Evolutionary conservation across 805 yeast genomes (phyloP), one percentile per base, ranked within the genome.

Genomic region (Nakazawaea molendinolei): DNA sequence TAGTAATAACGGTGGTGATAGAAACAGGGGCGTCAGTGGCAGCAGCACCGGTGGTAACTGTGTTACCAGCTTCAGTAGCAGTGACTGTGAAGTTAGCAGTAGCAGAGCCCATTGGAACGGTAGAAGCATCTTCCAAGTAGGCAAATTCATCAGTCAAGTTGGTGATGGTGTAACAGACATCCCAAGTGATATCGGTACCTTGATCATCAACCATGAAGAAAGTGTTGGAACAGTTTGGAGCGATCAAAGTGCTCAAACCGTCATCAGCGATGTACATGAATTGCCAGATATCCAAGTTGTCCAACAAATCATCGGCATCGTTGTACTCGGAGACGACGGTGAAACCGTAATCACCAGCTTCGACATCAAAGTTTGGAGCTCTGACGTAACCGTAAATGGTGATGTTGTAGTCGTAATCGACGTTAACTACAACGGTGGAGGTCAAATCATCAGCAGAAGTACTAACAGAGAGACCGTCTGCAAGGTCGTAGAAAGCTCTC

Each of bases 161-260:
- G 14, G 14, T 17, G 23, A 32, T 28, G 6, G 33, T 19, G 26
- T 38, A 32, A 33, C 40, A 38, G 12, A 24, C 24, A 28, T 38
- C 40, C 28, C 30, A 38, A 14, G 25, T 23, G 8, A 35, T 18
- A 5, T 23, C 14, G 9, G 10, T 17, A 18, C 20, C 24, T 10
- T 19, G 10, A 15, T 28, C 34, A 9, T 21, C 16, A 30, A 38
- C 27, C 30, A 38, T 14, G 25, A 26, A 22, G 23, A 38, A 38
- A 18, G 26, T 9, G 23, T 38, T 38, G 3, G 26, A 9, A 38
- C 40, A 38, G 21, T 38, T 34, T n/a, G 40, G 40, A 12, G 40
- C 33, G 13, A 38, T 18, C 28, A 38, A 38, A 10, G 20, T 20
- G 3, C 15, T 23, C 6, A 10, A 7, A 5, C 40, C 40, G 19